phyloP scores from a whole-genome alignment of 345 rosid genomes.

The Adansonia digitata region DNA sequence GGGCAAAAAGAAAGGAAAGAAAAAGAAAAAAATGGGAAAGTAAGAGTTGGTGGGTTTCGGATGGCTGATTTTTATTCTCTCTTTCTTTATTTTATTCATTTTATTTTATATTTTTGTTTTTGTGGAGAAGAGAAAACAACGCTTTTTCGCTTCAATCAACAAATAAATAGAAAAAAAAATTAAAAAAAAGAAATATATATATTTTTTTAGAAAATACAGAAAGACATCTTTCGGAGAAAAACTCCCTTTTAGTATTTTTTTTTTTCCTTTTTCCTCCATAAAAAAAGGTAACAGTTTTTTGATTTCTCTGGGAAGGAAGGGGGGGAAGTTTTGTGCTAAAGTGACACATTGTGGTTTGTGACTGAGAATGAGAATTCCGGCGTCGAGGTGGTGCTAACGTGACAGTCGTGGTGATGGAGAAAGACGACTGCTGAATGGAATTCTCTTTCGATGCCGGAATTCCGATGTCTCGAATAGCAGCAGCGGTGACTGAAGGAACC shows the following conservation, averaged over 20 bases:
- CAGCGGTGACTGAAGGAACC: conserved; percentile 35
- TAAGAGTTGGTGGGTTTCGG: not conserved
- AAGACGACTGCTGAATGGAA: conserved; percentile 50
- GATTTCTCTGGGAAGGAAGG: conserved; percentile 2
- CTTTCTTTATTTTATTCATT: not conserved
- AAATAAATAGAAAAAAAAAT: conserved; percentile 5
- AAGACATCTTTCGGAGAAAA: conserved; percentile 1
- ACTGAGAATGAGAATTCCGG: conserved; percentile 21
- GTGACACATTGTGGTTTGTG: conserved; percentile 7
- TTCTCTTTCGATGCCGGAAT: conserved; percentile 69
- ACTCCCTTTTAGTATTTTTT: not conserved
- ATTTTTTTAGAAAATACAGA: not conserved
- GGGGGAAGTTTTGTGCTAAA: not conserved
- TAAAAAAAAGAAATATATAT: not conserved
- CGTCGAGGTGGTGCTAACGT: conserved; percentile 19
- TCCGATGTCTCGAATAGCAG: conserved; percentile 46
- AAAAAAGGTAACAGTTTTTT: conserved; percentile 3
- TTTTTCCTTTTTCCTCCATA: not conserved
- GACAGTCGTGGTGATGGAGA: conserved; percentile 42
- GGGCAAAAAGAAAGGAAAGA: not conserved
- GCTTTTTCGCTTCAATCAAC: conserved; percentile 27
- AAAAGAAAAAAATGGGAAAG: not conserved
- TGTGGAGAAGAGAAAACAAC: conserved; percentile 64
- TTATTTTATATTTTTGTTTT: not conserved
- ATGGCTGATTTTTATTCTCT: not conserved